Evolutionary conservation across 345 rosid species (phyloP).

Genomic region (Bretschneidera sinensis): DNA sequence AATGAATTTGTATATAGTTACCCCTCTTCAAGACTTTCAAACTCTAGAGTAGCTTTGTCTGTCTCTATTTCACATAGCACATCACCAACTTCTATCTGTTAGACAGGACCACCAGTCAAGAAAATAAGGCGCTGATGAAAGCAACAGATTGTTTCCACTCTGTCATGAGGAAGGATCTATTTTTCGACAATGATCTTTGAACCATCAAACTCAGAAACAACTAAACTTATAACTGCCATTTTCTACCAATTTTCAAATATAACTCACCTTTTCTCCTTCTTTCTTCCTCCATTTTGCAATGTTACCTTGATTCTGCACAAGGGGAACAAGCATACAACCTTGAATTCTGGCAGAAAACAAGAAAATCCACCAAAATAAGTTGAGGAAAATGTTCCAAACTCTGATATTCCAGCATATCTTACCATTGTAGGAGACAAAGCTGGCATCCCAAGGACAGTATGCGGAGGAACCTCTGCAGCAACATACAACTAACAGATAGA

Average conservation of each 20-base stretch:
- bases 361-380: conserved; percentile 7
- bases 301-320: conserved; percentile 88
- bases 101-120: conserved; percentile 23
- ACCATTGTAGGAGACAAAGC: conserved; percentile 99
- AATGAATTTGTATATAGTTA: conserved; percentile 22
- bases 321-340: conserved; percentile 22
- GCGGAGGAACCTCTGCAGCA: conserved; percentile 53
- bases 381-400: not conserved
- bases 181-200: not conserved
- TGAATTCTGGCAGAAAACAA: conserved; percentile 23
- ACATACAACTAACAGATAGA: conserved; percentile 16
- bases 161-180: not conserved
- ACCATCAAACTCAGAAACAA: conserved; percentile 13
- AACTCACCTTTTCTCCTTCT: conserved; percentile 99
- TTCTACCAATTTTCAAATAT: too few species aligned
- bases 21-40: conserved; percentile 98
- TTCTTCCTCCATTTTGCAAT: conserved; percentile 87
- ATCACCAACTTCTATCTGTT: conserved; percentile 93
- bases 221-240: too few species aligned
- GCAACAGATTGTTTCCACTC: conserved; percentile 14
- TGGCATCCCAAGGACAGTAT: conserved; percentile 79
- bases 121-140: conserved; percentile 22
- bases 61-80: conserved; percentile 93
- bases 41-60: conserved; percentile 92
- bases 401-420: conserved; percentile 20